Conservation (phyloP, 148 eudicot genomes). For the Fallopia convolvulus region DNA sequence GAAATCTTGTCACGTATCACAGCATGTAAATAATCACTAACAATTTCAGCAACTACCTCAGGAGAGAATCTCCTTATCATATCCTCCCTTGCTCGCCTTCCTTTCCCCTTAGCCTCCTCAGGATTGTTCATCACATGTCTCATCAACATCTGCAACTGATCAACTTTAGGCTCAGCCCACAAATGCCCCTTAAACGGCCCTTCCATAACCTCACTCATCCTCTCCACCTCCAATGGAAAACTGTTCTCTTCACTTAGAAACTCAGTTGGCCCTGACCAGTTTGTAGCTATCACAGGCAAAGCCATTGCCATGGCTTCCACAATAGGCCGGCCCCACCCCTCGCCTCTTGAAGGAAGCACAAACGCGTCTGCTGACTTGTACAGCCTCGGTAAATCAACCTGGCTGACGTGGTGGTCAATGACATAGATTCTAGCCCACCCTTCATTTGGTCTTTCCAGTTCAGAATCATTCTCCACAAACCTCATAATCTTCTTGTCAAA, state of each 20-base stretch:
- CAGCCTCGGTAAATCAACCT: conserved; percentile 52
- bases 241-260: conserved; percentile 52
- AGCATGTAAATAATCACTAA: conserved; percentile 22
- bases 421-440: conserved; percentile 63
- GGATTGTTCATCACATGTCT: conserved; percentile 40
- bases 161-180: conserved; percentile 78
- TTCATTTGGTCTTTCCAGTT: conserved; percentile 30
- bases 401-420: conserved; percentile 51
- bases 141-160: conserved; percentile 43
- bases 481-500: conserved; percentile 47
- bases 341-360: conserved; percentile 75
- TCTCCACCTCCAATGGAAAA: conserved; percentile 45
- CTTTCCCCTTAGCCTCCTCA: conserved; percentile 55
- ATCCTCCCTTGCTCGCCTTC: conserved; percentile 42
- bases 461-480: conserved; percentile 35
- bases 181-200: conserved; percentile 70
- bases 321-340: conserved; percentile 76
- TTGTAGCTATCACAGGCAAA: conserved; percentile 55
- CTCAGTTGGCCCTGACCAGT: conserved; percentile 75
- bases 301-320: conserved; percentile 87
- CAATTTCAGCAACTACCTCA: conserved; percentile 38
- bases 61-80: conserved; percentile 43
- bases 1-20: conserved; percentile 14
- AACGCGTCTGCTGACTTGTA: conserved; percentile 58
- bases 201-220: conserved; percentile 45